Evolutionary conservation across 2,329 filamentous ascomycete genomes (phyloP).

Genomic region (Colletotrichum orchidophilum): DNA sequence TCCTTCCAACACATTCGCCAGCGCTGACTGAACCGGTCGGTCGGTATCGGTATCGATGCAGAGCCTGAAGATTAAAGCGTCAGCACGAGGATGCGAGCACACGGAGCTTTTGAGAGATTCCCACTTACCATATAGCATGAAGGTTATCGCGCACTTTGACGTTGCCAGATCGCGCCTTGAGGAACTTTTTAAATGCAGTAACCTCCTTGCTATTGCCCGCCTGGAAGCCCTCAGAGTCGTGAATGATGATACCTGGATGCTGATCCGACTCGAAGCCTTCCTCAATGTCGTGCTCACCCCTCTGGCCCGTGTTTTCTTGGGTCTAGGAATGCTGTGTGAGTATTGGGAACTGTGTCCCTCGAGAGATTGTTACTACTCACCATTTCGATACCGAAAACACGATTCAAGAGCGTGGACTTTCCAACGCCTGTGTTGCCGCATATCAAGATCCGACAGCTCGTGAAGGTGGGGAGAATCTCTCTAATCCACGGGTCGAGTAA

Average conservation of each 20-base stretch:
- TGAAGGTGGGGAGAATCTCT: neutral
- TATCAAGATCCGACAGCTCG: constrained; percentile 36
- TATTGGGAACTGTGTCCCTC: too few relatives aligned
- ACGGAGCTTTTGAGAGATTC: neutral
- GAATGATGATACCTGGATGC: constrained; percentile 40
- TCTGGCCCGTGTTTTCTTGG: constrained; percentile 37
- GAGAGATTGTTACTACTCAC: neutral
- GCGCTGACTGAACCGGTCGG: constrained; percentile 38
- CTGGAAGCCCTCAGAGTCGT: constrained; percentile 41
- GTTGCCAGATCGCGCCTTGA: constrained; percentile 36
- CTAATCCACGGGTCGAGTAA: neutral
- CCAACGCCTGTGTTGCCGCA: constrained; percentile 41
- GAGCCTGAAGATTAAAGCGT: constrained; percentile 34
- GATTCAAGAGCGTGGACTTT: constrained; percentile 41
- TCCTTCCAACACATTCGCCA: constrained; percentile 38
- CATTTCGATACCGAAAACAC: constrained; percentile 38
- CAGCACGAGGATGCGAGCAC: neutral
- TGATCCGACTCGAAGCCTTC: constrained; percentile 40
- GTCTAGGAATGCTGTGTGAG: constrained; percentile 25
- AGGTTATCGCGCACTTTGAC: constrained; percentile 32
- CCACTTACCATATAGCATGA: constrained; percentile 40
- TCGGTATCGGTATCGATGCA: constrained; percentile 38
- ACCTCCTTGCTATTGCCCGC: constrained; percentile 38
- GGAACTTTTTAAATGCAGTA: constrained; percentile 37
- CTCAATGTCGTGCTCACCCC: constrained; percentile 40